Evolutionary conservation across 176 grass and related monocot genomes (phyloP).

Genomic region (Zizania latifolia): DNA sequence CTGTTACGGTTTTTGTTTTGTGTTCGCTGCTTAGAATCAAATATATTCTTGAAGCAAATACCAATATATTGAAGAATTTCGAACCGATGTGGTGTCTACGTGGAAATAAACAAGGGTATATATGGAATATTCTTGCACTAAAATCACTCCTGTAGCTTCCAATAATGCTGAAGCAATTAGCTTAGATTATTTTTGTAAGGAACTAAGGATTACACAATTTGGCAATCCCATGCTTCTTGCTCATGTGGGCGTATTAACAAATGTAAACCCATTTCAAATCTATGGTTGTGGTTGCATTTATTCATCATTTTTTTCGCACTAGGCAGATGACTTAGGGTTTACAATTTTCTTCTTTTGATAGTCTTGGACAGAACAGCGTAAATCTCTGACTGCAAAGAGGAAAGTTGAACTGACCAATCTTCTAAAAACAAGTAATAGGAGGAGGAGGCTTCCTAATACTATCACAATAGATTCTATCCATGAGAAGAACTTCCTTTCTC

Average conservation of each 20-base stretch:
- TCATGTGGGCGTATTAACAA: background rate
- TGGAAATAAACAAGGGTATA: background rate
- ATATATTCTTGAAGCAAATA: background rate
- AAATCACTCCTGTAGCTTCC: background rate
- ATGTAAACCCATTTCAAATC: background rate
- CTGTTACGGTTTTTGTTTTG: background rate
- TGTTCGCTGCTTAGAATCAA: background rate
- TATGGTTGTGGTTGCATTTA: background rate
- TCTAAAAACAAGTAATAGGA: slow-evolving; percentile 53
- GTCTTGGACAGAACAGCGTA: slow-evolving; percentile 84
- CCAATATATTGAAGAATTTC: background rate
- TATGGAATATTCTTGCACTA: background rate
- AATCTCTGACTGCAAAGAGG: slow-evolving; percentile 61
- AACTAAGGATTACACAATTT: background rate
- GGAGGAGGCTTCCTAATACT: slow-evolving; percentile 56
- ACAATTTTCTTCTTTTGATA: slow-evolving; percentile 31
- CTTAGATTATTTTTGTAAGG: background rate
- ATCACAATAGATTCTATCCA: slow-evolving; percentile 72
- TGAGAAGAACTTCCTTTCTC: slow-evolving; percentile 88
- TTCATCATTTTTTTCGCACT: background rate
- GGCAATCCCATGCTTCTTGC: background rate
- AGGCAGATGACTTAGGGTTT: background rate
- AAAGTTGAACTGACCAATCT: slow-evolving; percentile 55
- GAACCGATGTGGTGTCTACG: background rate
- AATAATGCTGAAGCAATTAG: background rate